Conservation (phyloP, 208 protist genomes). For the Strigomonas culicis region DNA sequence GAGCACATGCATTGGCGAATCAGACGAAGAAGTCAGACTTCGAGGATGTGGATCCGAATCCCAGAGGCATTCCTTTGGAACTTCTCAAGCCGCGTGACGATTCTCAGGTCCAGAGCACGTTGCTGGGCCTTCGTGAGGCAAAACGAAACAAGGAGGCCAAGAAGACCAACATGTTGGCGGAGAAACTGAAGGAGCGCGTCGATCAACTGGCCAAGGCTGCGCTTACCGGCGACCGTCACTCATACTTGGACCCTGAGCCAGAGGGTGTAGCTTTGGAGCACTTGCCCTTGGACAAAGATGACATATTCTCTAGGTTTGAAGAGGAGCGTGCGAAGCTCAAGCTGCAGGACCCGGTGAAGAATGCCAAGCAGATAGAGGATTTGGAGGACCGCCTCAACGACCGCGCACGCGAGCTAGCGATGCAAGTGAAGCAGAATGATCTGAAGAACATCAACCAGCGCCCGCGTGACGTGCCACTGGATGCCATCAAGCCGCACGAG, state of each 20-base stretch:
- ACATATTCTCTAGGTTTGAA: constrained; percentile 41
- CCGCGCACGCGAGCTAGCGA: constrained; percentile 56
- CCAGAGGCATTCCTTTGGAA: constrained; percentile 57
- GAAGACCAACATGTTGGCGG: no score
- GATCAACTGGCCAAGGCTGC: constrained; percentile 41
- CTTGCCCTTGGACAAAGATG: constrained; percentile 52
- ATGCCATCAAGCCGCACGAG: constrained; percentile 49
- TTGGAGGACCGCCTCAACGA: constrained; percentile 57
- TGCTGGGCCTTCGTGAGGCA: constrained; percentile 37
- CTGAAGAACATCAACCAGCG: constrained; percentile 42
- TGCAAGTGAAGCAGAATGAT: constrained; percentile 51
- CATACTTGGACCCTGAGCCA: constrained; percentile 46
- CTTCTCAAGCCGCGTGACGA: constrained; percentile 55
- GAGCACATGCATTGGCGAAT: constrained; percentile 41
- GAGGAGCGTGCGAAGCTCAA: constrained; percentile 43
- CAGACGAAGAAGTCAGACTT: constrained; percentile 64
- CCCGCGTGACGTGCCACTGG: constrained; percentile 51
- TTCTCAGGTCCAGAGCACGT: constrained; percentile 28
- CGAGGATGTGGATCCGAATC: no score
- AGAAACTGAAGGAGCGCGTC: constrained; percentile 26
- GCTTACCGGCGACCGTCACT: constrained; percentile 40
- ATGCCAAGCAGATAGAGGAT: constrained; percentile 29
- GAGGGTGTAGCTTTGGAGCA: constrained; percentile 51
- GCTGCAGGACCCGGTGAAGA: constrained; percentile 38
- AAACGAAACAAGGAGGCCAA: no score